Conservation (phyloP, 345 rosid species). For the Psidium guajava region DNA sequence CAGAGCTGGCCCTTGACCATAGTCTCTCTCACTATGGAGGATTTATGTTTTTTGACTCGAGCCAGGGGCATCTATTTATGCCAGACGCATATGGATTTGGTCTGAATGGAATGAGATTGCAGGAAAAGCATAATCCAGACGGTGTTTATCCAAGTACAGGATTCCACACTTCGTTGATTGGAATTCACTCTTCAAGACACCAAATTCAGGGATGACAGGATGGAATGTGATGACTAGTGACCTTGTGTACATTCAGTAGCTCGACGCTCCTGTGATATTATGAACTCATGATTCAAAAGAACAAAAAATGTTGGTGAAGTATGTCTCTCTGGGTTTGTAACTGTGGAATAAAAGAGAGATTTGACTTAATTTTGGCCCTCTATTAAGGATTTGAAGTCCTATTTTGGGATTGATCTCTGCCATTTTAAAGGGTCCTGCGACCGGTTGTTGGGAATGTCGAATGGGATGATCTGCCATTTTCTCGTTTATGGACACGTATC, state of each 20-base stretch:
- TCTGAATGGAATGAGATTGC: slow-evolving; percentile 17
- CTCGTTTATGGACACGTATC: background rate
- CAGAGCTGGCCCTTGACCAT: slow-evolving; percentile 14
- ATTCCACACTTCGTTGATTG: slow-evolving; percentile 19
- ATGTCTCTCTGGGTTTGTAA: background rate
- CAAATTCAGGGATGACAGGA: slow-evolving; percentile 8
- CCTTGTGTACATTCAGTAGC: background rate
- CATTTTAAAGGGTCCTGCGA: background rate
- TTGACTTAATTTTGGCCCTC: background rate
- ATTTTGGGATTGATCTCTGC: background rate
- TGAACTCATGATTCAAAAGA: background rate
- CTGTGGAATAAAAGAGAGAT: background rate
- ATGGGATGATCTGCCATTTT: background rate
- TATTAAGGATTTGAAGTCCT: background rate
- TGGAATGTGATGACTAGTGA: background rate
- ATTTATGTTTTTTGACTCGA: slow-evolving; percentile 11
- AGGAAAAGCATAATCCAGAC: slow-evolving; percentile 5
- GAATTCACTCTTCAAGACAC: slow-evolving; percentile 8
- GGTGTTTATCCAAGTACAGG: background rate
- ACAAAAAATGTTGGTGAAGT: background rate
- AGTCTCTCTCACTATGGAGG: slow-evolving; percentile 11
- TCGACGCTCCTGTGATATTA: background rate
- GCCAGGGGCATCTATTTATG: slow-evolving; percentile 11
- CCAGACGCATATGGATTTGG: slow-evolving; percentile 17
- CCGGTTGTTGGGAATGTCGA: background rate